Conservation (phyloP, 768 basidiomycete species). For the Serpula lacrymans region DNA sequence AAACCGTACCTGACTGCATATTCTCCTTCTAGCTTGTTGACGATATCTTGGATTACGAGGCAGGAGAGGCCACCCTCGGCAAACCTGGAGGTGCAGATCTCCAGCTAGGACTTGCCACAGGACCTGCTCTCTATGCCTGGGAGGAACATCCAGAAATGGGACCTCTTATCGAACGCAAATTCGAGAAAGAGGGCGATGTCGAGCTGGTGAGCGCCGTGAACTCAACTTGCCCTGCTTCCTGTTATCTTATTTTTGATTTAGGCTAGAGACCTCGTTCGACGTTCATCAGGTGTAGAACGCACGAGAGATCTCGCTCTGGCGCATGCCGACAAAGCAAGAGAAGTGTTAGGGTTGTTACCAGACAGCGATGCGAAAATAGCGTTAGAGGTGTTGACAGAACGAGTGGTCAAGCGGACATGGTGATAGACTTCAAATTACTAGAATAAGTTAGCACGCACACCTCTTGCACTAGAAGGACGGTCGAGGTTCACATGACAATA, state of each 20-base stretch:
- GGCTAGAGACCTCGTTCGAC: slow-evolving; percentile 65
- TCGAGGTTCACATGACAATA: no score
- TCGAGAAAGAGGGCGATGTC: slow-evolving; percentile 73
- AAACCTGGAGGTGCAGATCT: slow-evolving; percentile 91
- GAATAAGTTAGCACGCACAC: no score
- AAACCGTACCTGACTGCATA: neutral
- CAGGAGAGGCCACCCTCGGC: slow-evolving; percentile 67
- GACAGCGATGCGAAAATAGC: slow-evolving; percentile 77
- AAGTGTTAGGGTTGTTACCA: slow-evolving; percentile 66
- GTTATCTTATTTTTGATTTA: slow-evolving; percentile 22
- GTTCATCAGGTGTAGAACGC: slow-evolving; percentile 72
- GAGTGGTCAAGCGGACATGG: slow-evolving; percentile 60
- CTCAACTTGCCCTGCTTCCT: neutral
- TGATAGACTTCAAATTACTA: no score
- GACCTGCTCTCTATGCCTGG: slow-evolving; percentile 81
- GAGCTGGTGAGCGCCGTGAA: slow-evolving; percentile 53
- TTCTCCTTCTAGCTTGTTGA: slow-evolving; percentile 72
- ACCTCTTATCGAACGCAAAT: slow-evolving; percentile 76
- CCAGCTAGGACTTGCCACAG: slow-evolving; percentile 80
- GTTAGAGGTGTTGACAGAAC: slow-evolving; percentile 68
- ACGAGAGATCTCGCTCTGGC: slow-evolving; percentile 72
- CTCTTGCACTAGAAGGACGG: no score
- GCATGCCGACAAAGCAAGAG: slow-evolving; percentile 76
- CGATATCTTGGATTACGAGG: slow-evolving; percentile 91
- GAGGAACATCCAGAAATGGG: slow-evolving; percentile 78